A percentile compares a stretch with the other conserved stretches of the same genome.
Evolutionary conservation across 306 rosid genomes (phyloP).

Genomic region (Urtica urens): DNA sequence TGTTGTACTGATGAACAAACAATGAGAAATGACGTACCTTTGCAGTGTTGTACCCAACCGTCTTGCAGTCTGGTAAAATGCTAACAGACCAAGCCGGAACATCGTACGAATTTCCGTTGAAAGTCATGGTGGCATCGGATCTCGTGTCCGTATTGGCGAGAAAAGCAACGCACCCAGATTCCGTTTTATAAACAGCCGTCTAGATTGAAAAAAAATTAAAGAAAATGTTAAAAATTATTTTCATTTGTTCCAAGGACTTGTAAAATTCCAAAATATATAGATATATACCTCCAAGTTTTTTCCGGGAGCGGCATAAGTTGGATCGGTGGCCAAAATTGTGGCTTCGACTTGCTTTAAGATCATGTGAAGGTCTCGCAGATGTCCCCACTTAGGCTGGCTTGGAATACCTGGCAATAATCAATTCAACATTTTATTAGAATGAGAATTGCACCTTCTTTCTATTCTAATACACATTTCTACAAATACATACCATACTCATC

Average conservation of each 20-base stretch:
- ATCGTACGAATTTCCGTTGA: conserved; percentile 60
- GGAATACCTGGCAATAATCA: conserved; percentile 81
- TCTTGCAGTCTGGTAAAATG: conserved; percentile 96
- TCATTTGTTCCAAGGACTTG: too few species aligned
- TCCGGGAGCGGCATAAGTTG: conserved; percentile 54
- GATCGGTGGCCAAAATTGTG: conserved; percentile 71
- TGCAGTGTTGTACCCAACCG: conserved; percentile 78
- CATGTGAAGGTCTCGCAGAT: conserved; percentile 76
- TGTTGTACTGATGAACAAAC: neutral
- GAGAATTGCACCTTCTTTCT: too few species aligned
- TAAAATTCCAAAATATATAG: neutral
- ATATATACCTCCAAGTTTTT: conserved; percentile 56
- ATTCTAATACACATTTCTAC: too few species aligned
- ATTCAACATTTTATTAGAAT: too few species aligned
- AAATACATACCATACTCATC: conserved; percentile 98
- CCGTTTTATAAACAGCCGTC: conserved; percentile 74
- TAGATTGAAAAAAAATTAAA: conserved; percentile 17
- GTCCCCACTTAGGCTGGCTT: conserved; percentile 97
- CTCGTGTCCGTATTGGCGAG: conserved; percentile 58
- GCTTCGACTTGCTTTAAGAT: conserved; percentile 79
- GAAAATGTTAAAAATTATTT: conserved; percentile 2
- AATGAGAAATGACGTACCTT: conserved; percentile 46
- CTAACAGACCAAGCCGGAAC: conserved; percentile 98
- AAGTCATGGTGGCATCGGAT: conserved; percentile 57
- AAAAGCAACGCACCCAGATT: conserved; percentile 61